Conservation (phyloP, 1,284 basidiomycete species). For the Heterobasidion irregulare region DNA sequence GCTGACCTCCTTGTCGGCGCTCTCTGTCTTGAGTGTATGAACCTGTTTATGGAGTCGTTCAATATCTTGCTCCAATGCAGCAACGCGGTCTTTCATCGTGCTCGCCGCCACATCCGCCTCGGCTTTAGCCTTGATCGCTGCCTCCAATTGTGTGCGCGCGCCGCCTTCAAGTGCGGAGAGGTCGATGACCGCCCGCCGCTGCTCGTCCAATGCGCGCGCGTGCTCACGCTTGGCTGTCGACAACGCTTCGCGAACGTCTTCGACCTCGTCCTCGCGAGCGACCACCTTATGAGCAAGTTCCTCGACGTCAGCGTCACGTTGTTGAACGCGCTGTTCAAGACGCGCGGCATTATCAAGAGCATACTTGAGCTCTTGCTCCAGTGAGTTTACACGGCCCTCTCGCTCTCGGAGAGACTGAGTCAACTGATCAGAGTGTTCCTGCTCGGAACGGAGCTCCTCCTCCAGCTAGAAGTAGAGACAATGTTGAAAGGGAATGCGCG, state of each 20-base stretch:
- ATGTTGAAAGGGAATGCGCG: too few relatives aligned
- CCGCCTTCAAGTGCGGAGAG: conserved; percentile 37
- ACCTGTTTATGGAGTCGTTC: conserved; percentile 57
- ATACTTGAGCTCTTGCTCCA: conserved; percentile 51
- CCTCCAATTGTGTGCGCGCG: conserved; percentile 37
- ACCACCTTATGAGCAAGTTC: conserved; percentile 29
- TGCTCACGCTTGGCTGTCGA: conserved; percentile 46
- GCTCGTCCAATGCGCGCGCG: conserved; percentile 38
- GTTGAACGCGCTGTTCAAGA: conserved; percentile 47
- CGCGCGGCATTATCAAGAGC: conserved; percentile 40
- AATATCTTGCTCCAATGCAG: conserved; percentile 50
- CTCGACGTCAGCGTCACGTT: conserved; percentile 40
- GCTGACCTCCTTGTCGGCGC: conserved; percentile 75
- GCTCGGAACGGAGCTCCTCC: too few relatives aligned
- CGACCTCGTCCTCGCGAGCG: conserved; percentile 34
- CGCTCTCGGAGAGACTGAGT: too few relatives aligned
- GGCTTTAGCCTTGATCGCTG: conserved; percentile 40
- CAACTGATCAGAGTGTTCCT: too few relatives aligned
- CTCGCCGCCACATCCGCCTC: conserved; percentile 41
- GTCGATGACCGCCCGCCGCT: conserved; percentile 41
- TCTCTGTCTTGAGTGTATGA: conserved; percentile 68
- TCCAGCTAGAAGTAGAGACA: too few relatives aligned
- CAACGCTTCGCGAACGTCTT: conserved; percentile 47
- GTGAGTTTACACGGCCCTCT: conserved; percentile 40
- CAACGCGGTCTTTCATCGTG: conserved; percentile 38